Evolutionary conservation across 495 filamentous ascomycete genomes (phyloP).

Genomic region (Lophiotrema nucula): DNA sequence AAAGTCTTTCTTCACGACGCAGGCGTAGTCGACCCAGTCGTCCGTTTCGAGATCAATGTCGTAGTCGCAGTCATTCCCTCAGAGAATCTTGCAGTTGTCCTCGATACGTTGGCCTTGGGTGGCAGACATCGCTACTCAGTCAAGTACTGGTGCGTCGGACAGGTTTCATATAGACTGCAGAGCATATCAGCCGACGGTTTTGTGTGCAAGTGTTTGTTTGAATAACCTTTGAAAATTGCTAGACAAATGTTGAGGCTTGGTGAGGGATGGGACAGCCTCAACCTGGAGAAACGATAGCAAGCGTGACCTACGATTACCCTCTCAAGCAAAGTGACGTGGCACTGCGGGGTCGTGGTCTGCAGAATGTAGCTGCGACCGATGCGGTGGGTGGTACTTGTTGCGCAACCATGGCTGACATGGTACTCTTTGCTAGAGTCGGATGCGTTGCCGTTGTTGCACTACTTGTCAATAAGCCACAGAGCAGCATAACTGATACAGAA

Average conservation of each 20-base stretch:
- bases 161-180: neutral
- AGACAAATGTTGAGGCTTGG: neutral
- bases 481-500: too few relatives aligned
- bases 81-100: neutral
- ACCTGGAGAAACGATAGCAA: neutral
- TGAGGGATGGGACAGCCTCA: neutral
- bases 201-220: neutral
- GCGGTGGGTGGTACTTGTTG: too few relatives aligned
- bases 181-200: neutral
- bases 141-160: neutral
- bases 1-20: neutral
- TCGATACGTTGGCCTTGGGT: neutral
- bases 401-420: too few relatives aligned
- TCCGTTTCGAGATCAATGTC: neutral
- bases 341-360: neutral
- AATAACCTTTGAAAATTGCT: neutral
- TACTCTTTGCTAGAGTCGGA: too few relatives aligned
- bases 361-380: too few relatives aligned
- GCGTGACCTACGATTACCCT: neutral
- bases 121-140: neutral
- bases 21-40: neutral
- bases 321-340: neutral
- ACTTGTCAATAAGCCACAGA: too few relatives aligned
- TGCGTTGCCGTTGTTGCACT: too few relatives aligned
- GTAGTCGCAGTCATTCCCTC: neutral